Conservation (phyloP, 495 filamentous ascomycete genomes). For the Cercophora scortea region DNA sequence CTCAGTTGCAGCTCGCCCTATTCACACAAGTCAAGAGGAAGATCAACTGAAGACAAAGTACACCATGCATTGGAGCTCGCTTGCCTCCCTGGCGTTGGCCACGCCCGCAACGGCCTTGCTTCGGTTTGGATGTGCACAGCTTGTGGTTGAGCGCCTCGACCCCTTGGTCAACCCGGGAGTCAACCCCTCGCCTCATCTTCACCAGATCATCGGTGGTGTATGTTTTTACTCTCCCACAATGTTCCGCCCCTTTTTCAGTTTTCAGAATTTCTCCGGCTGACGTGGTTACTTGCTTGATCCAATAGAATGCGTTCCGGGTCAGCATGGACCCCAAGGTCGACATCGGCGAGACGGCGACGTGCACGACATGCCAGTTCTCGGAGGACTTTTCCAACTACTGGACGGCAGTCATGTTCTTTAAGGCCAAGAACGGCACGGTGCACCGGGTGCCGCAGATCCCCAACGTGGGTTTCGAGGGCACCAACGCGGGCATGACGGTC, state of each 20-base stretch:
- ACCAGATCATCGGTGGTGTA: slow-evolving; percentile 44
- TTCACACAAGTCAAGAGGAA: neutral
- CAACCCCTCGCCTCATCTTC: slow-evolving; percentile 33
- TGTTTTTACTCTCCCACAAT: slow-evolving; percentile 15
- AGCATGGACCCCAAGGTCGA: slow-evolving; percentile 28
- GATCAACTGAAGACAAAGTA: neutral
- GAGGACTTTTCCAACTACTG: slow-evolving; percentile 25
- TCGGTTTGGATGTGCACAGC: slow-evolving; percentile 37
- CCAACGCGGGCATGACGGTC: slow-evolving; percentile 35
- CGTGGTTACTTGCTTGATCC: neutral
- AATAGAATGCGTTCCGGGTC: slow-evolving; percentile 9
- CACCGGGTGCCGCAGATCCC: slow-evolving; percentile 33
- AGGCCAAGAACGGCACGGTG: slow-evolving; percentile 27
- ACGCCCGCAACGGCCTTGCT: slow-evolving; percentile 33
- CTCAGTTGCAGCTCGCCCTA: too few relatives aligned
- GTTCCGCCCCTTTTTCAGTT: too few relatives aligned
- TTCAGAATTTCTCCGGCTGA: slow-evolving; percentile 9
- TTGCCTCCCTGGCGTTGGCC: slow-evolving; percentile 32
- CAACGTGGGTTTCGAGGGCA: slow-evolving; percentile 32
- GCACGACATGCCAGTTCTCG: slow-evolving; percentile 32
- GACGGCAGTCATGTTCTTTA: slow-evolving; percentile 29
- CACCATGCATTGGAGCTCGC: slow-evolving; percentile 31
- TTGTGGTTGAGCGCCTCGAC: slow-evolving; percentile 36
- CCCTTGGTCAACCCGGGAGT: slow-evolving; percentile 32
- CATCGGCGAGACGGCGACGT: slow-evolving; percentile 26